These are phyloP conservation scores for Fusarium sp. DNA, from an alignment of 2,329 filamentous ascomycete species.

Conservation along the genomic window DNA sequence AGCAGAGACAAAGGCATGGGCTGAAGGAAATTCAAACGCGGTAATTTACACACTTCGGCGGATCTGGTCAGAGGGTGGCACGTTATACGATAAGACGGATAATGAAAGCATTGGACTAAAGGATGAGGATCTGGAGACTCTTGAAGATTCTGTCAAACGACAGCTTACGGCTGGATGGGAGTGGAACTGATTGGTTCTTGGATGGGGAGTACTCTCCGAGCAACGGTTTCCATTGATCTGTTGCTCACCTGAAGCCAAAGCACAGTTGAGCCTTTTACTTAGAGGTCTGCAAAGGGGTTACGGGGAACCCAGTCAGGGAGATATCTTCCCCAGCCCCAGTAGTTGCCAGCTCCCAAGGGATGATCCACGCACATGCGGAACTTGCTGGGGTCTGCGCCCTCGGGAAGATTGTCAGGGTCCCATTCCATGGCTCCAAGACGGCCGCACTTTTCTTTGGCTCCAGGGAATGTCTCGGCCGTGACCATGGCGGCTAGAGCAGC, in stretches of 20 bases:
- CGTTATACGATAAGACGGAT: constrained; percentile 73
- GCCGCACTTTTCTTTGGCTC: constrained; percentile 18
- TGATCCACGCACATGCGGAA: constrained; percentile 27
- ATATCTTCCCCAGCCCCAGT: constrained; percentile 31
- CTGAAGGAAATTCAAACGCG: constrained; percentile 59
- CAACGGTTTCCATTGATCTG: too few species aligned
- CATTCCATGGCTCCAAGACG: constrained; percentile 28
- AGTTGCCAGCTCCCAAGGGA: constrained; percentile 19
- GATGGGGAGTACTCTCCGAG: too few species aligned
- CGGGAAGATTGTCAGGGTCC: constrained; percentile 20
- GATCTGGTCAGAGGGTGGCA: constrained; percentile 78
- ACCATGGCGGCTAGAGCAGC: neutral
- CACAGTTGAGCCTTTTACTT: too few species aligned
- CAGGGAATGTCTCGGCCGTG: constrained; percentile 14
- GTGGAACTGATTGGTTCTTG: neutral
- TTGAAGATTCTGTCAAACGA: constrained; percentile 49
- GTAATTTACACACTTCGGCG: constrained; percentile 68
- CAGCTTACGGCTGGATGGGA: constrained; percentile 33
- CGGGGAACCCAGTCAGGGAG: constrained; percentile 24
- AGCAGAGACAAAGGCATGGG: constrained; percentile 68
- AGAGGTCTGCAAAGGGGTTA: constrained; percentile 17
- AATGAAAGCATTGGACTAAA: constrained; percentile 65
- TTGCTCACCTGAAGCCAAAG: too few species aligned
- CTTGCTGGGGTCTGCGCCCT: constrained; percentile 1
- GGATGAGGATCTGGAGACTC: constrained; percentile 60